Percentiles rank a stretch among this genome's conserved stretches.
Conservation (phyloP, 768 basidiomycete species). For the Agaricus sinodeliciosus region DNA sequence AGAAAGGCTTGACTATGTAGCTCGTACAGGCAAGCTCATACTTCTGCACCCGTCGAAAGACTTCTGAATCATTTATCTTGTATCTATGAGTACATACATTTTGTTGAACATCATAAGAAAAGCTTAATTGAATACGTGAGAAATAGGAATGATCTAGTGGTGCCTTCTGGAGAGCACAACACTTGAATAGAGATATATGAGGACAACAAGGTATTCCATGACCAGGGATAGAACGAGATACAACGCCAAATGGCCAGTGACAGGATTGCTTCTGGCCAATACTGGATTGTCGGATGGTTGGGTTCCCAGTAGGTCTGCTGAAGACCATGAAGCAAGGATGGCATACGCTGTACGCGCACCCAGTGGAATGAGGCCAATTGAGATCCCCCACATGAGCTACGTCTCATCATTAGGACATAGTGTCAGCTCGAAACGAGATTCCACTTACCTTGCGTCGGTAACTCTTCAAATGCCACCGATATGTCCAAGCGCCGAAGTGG, state of each 20-base stretch:
- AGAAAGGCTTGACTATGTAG: conserved; percentile 72
- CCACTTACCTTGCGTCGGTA: conserved; percentile 38
- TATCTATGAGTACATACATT: background rate
- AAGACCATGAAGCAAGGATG: conserved; percentile 52
- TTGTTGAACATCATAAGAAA: background rate
- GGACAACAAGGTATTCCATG: conserved; percentile 49
- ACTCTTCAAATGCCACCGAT: conserved; percentile 38
- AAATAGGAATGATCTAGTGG: conserved; percentile 10
- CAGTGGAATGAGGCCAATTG: conserved; percentile 53
- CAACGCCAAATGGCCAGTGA: conserved; percentile 50
- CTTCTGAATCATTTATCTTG: background rate
- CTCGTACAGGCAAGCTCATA: conserved; percentile 38
- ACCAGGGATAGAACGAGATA: conserved; percentile 54
- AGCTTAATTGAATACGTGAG: background rate
- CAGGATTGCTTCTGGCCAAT: conserved; percentile 49
- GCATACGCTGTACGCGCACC: conserved; percentile 52
- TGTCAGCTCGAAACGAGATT: background rate
- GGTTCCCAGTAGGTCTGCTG: conserved; percentile 36
- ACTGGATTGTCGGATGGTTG: conserved; percentile 30
- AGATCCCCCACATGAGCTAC: conserved; percentile 52
- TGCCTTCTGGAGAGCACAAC: conserved; percentile 32
- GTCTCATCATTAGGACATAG: background rate
- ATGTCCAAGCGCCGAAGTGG: conserved; percentile 36
- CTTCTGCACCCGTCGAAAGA: background rate
- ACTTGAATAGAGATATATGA: conserved; percentile 42